Conservation (phyloP, 805 yeast genomes). For the Schwanniomyces pseudopolymorphus region DNA sequence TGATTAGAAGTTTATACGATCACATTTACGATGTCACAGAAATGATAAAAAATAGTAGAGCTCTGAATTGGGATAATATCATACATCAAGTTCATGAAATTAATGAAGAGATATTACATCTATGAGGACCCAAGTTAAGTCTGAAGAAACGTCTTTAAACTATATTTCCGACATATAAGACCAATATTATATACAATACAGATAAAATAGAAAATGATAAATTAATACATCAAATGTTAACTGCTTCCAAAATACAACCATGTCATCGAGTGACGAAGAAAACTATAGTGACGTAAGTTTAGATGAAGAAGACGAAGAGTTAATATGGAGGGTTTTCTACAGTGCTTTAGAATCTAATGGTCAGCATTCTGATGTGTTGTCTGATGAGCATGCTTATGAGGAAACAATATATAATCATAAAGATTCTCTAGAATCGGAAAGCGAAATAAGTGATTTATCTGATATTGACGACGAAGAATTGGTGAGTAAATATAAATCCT, state of each 20-base stretch:
- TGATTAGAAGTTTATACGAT: background rate
- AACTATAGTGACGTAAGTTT: slow-evolving; percentile 36
- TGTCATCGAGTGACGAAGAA: slow-evolving; percentile 7
- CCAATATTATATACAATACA: background rate
- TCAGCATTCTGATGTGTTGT: slow-evolving; percentile 1
- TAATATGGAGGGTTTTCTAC: slow-evolving; percentile 43
- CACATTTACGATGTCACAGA: background rate
- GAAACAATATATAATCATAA: slow-evolving; percentile 15
- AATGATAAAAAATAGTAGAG: background rate
- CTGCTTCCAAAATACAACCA: background rate
- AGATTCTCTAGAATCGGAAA: slow-evolving; percentile 17
- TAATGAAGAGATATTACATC: background rate
- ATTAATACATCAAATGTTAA: background rate
- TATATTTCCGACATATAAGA: too few relatives aligned
- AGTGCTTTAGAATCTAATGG: slow-evolving; percentile 18
- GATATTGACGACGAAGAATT: slow-evolving; percentile 36
- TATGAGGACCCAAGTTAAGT: too few relatives aligned
- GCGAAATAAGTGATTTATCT: slow-evolving; percentile 25
- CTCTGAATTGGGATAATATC: background rate
- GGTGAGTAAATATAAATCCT: slow-evolving; percentile 26
- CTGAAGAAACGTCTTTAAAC: too few relatives aligned
- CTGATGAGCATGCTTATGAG: slow-evolving; percentile 9
- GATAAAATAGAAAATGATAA: background rate
- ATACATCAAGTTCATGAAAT: background rate
- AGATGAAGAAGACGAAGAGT: slow-evolving; percentile 46